Conservation (phyloP, 2,329 filamentous ascomycete species). For the Colletotrichum sp. region DNA sequence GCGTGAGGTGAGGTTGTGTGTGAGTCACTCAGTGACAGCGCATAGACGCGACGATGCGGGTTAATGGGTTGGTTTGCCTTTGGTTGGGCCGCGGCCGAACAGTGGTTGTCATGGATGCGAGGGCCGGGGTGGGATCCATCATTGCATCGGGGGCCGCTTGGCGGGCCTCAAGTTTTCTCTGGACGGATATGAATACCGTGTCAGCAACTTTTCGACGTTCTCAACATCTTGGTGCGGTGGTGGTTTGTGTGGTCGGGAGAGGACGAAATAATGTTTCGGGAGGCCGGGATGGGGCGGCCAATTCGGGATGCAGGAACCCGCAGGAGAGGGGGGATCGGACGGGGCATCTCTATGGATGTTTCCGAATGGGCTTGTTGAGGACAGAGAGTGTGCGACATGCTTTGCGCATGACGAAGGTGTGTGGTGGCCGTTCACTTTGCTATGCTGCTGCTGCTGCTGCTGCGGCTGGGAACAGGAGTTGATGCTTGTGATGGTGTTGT, state of each 20-base stretch:
- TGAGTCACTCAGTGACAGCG: conserved; percentile 13
- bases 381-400: background rate
- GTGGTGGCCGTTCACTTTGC: background rate
- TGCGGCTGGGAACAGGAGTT: background rate
- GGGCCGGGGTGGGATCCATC: background rate
- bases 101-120: conserved; percentile 1
- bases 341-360: background rate
- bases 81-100: background rate
- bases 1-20: background rate
- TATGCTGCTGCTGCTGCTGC: background rate
- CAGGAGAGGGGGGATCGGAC: background rate
- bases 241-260: background rate
- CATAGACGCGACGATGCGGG: background rate
- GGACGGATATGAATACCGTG: background rate
- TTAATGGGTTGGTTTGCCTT: background rate
- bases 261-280: background rate
- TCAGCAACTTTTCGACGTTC: background rate
- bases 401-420: background rate
- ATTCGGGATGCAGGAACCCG: conserved; percentile 14
- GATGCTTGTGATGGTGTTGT: background rate
- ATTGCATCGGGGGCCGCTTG: background rate
- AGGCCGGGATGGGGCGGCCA: background rate
- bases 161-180: background rate
- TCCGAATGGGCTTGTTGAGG: background rate
- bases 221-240: background rate